A percentile compares a stretch with the other conserved stretches of the same genome.
These are phyloP conservation scores for Pilasporangium apinafurcum DNA, from an alignment of 352 stramenopile species.

Conservation along the genomic window DNA sequence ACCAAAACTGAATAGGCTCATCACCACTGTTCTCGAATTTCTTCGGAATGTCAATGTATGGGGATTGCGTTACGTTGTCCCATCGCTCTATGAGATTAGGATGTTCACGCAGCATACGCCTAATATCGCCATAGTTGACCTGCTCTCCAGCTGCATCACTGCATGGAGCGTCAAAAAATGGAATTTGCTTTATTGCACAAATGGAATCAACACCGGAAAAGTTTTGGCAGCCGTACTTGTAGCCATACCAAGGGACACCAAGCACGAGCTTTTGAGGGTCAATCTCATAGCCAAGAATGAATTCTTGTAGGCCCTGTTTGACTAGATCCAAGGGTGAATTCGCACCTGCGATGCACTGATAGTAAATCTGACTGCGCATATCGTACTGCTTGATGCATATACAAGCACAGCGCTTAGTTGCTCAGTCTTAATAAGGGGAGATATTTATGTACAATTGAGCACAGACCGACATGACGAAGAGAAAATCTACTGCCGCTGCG, in stretches of 20 bases:
- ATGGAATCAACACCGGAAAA: conserved; percentile 3
- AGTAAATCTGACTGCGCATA: conserved; percentile 89
- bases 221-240: conserved; percentile 68
- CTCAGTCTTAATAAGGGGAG: too few relatives aligned
- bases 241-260: conserved; percentile 90
- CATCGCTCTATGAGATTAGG: conserved; percentile 33
- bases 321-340: conserved; percentile 80
- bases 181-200: conserved; percentile 25
- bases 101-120: conserved; percentile 16
- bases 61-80: conserved; percentile 47
- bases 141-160: conserved; percentile 67
- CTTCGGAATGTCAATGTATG: conserved; percentile 30
- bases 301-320: conserved; percentile 71
- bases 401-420: background rate
- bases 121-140: conserved; percentile 51
- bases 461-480: conserved; percentile 88
- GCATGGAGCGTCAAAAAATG: conserved; percentile 72
- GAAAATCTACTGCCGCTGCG: conserved; percentile 58
- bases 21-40: conserved; percentile 4
- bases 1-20: conserved; percentile 53
- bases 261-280: conserved; percentile 77
- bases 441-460: too few relatives aligned
- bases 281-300: conserved; percentile 54
- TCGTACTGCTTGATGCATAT: conserved; percentile 65
- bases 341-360: conserved; percentile 77